phyloP scores from a whole-genome alignment of 1,284 basidiomycete species.

The Ustilago crameri region DNA sequence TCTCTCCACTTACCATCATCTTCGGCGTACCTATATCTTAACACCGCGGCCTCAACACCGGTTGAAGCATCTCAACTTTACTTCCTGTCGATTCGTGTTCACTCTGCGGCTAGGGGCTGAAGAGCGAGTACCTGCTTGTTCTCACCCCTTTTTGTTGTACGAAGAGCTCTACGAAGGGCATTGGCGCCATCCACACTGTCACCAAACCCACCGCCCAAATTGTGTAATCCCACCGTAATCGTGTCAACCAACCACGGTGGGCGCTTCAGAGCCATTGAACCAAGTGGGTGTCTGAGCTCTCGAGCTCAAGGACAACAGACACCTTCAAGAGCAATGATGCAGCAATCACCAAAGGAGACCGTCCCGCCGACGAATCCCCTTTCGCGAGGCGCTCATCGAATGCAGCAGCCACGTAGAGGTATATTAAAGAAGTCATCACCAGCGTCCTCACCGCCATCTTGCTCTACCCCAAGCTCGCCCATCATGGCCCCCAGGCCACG shows the following conservation, averaged over 20 bases:
- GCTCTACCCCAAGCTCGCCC: slow-evolving; percentile 6
- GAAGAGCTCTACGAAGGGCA: no score
- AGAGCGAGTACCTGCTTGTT: no score
- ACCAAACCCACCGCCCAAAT: background rate
- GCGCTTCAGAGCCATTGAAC: background rate
- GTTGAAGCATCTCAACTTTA: no score
- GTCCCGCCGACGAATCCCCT: slow-evolving; percentile 16
- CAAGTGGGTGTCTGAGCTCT: background rate
- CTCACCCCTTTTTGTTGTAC: no score
- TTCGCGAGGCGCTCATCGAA: slow-evolving; percentile 1
- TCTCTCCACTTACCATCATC: no score
- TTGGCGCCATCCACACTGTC: no score
- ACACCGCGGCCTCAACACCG: no score
- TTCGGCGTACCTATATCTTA: no score
- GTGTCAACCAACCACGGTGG: background rate
- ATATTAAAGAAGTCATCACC: slow-evolving; percentile 29
- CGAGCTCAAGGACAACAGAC: background rate
- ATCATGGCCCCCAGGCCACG: slow-evolving; percentile 4
- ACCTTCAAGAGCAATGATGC: slow-evolving; percentile 12
- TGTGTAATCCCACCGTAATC: background rate
- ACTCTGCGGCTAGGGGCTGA: no score
- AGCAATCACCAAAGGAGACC: slow-evolving; percentile 16
- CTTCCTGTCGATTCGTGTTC: no score
- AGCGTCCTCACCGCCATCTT: slow-evolving; percentile 5
- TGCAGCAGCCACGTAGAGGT: slow-evolving; percentile 18